phyloP scores from a whole-genome alignment of 352 stramenopile genomes.

The Pythium rishiriense region DNA sequence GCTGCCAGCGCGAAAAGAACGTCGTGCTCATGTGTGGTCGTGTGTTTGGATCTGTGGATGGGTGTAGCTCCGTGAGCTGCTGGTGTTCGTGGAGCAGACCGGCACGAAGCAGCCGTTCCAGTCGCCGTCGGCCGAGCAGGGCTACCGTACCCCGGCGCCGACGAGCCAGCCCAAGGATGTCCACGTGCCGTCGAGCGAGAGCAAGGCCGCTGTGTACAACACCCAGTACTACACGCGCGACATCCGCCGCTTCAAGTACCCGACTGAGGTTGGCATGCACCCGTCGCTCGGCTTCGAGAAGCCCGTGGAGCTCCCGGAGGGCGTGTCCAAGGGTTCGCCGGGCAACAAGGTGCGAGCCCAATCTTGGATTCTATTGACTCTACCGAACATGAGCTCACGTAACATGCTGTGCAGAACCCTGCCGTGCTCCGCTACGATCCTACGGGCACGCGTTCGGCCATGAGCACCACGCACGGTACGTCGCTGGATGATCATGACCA shows the following conservation, averaged over 20 bases:
- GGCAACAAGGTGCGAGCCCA: conserved; percentile 63
- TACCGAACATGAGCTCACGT: too few relatives aligned
- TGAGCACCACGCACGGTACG: conserved; percentile 77
- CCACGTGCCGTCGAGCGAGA: conserved; percentile 69
- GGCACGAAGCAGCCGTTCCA: conserved; percentile 72
- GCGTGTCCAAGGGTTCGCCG: conserved; percentile 66
- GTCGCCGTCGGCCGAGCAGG: conserved; percentile 57
- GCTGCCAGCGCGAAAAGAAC: too few relatives aligned
- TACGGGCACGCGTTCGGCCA: conserved; percentile 84
- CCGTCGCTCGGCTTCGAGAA: conserved; percentile 61
- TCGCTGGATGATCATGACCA: not conserved
- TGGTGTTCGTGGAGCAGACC: conserved; percentile 82
- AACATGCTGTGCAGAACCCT: conserved; percentile 40
- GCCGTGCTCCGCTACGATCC: conserved; percentile 84
- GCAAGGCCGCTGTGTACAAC: conserved; percentile 84
- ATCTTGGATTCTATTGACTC: too few relatives aligned
- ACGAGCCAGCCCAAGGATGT: conserved; percentile 63
- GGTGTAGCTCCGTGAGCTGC: conserved; percentile 70
- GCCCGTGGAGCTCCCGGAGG: conserved; percentile 62
- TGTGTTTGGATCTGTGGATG: not conserved
- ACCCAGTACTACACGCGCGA: conserved; percentile 91
- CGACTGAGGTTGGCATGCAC: conserved; percentile 71
- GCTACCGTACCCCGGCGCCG: conserved; percentile 80
- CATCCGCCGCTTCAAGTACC: conserved; percentile 65
- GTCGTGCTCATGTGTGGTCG: not conserved